Conservation (phyloP, 2,329 filamentous ascomycete species). For the Albophoma yamanashiensis region DNA sequence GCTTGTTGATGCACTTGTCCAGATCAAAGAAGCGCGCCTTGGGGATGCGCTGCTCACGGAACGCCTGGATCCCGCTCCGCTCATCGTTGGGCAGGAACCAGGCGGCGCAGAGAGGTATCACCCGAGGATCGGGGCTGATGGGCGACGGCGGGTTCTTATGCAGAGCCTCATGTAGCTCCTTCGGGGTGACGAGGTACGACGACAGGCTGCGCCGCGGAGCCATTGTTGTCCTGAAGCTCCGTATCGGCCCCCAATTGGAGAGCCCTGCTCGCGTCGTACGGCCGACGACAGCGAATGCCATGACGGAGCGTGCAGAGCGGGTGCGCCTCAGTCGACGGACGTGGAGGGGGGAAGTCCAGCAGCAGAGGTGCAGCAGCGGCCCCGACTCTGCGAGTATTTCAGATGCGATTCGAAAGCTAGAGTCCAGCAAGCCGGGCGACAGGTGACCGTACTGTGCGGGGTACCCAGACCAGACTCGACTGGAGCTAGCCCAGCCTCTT, state of each 20-base stretch:
- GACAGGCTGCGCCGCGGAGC: constrained; percentile 40
- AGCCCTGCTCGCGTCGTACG: constrained; percentile 30
- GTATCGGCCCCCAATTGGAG: constrained; percentile 21
- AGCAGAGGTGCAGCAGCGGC: background rate
- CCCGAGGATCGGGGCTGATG: constrained; percentile 70
- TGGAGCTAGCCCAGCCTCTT: background rate
- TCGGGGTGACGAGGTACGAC: constrained; percentile 78
- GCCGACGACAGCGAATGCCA: constrained; percentile 32
- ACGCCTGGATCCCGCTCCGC: constrained; percentile 70
- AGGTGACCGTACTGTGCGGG: background rate
- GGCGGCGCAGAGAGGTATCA: constrained; percentile 81
- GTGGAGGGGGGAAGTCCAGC: background rate
- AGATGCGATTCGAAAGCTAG: background rate
- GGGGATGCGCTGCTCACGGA: constrained; percentile 74
- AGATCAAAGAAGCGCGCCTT: constrained; percentile 93
- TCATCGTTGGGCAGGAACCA: constrained; percentile 96
- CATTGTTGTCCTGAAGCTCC: constrained; percentile 18
- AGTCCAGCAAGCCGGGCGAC: background rate
- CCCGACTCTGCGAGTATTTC: background rate
- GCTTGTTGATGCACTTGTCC: constrained; percentile 79
- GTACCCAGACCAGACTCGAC: background rate
- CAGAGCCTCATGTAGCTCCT: constrained; percentile 70
- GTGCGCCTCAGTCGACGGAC: background rate
- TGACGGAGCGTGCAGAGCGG: constrained; percentile 11
- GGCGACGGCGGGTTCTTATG: constrained; percentile 70